These are phyloP conservation scores for Martiniozyma asiatica DNA, from an alignment of 1,139 yeast species.

Conservation along the genomic window DNA sequence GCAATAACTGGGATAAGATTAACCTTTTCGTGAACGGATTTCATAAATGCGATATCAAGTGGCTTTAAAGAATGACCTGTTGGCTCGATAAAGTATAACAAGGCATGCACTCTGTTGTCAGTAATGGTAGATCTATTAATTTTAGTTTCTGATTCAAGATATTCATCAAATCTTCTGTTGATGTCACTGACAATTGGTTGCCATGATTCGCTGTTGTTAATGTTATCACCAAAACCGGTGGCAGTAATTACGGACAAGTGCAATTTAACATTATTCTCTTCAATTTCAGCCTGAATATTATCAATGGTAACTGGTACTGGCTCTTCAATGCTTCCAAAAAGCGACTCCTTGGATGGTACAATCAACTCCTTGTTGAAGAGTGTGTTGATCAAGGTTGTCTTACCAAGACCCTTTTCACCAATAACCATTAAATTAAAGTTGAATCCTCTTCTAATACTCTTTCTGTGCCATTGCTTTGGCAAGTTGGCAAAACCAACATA, in stretches of 20 bases:
- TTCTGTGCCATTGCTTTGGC: slow-evolving; percentile 98
- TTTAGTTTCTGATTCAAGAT: slow-evolving; percentile 83
- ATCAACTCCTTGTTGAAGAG: slow-evolving; percentile 66
- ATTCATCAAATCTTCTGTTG: slow-evolving; percentile 73
- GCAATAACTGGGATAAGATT: slow-evolving; percentile 92
- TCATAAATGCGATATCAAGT: slow-evolving; percentile 82
- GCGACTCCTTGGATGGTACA: slow-evolving; percentile 16
- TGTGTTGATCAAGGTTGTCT: slow-evolving; percentile 84
- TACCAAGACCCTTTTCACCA: slow-evolving; percentile 90
- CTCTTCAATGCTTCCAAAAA: slow-evolving; percentile 17
- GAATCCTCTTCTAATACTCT: slow-evolving; percentile 90
- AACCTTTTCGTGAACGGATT: slow-evolving; percentile 79
- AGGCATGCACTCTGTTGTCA: slow-evolving; percentile 80
- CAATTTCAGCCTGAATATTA: slow-evolving; percentile 61
- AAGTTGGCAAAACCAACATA: slow-evolving; percentile 96
- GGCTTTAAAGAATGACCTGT: slow-evolving; percentile 91
- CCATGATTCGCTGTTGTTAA: slow-evolving; percentile 87
- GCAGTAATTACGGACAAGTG: slow-evolving; percentile 79
- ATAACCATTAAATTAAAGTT: slow-evolving; percentile 79
- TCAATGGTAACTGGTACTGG: slow-evolving; percentile 48
- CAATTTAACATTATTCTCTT: slow-evolving; percentile 87
- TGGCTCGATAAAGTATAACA: slow-evolving; percentile 87
- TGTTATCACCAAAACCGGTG: slow-evolving; percentile 89
- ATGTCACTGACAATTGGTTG: slow-evolving; percentile 87
- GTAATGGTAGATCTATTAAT: slow-evolving; percentile 59